phyloP scores from a whole-genome alignment of 495 filamentous ascomycete species.

The Xylaria curta region DNA sequence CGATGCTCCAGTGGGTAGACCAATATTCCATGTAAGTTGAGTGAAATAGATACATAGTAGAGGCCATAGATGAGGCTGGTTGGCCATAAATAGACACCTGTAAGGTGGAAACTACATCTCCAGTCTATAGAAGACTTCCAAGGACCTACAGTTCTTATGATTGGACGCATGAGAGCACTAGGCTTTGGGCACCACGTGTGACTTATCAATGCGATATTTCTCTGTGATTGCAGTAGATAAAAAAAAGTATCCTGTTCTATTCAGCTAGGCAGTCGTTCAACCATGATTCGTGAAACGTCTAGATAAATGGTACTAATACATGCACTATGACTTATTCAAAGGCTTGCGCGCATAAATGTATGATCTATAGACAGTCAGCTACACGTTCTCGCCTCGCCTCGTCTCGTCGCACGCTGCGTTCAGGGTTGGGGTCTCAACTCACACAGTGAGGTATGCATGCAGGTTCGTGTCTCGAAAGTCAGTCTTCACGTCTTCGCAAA shows the following conservation, averaged over 20 bases:
- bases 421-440: conserved; percentile 21
- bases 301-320: background rate
- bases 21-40: background rate
- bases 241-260: background rate
- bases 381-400: background rate
- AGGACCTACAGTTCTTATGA: background rate
- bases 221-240: background rate
- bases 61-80: background rate
- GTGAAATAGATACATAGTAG: background rate
- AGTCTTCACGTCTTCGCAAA: conserved; percentile 37
- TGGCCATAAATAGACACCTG: background rate
- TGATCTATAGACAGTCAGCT: conserved; percentile 17
- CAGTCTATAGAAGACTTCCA: background rate
- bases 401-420: no score
- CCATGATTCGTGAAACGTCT: background rate
- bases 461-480: conserved; percentile 37
- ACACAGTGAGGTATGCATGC: conserved; percentile 43
- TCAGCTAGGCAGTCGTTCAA: background rate
- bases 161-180: background rate
- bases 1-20: background rate
- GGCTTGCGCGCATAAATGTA: conserved; percentile 26
- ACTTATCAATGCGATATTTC: background rate
- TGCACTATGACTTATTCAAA: conserved; percentile 3
- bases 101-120: background rate
- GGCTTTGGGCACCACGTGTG: background rate